phyloP scores from a whole-genome alignment of 345 rosid species.

The Eucalyptus globulus region DNA sequence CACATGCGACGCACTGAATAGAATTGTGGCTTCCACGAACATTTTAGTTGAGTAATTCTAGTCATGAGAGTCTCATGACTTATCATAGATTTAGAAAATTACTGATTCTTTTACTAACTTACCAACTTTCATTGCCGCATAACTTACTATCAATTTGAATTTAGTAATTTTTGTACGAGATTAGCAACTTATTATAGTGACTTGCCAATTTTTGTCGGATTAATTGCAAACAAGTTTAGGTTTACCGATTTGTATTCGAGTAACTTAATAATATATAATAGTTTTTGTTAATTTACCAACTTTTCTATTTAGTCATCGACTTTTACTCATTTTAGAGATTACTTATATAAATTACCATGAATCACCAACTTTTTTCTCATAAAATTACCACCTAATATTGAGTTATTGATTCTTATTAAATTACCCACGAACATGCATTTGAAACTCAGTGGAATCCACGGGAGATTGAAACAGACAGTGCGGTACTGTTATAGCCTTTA shows the following conservation, averaged over 20 bases:
- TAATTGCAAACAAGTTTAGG: not conserved
- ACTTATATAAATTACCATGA: not conserved
- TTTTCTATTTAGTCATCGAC: not conserved
- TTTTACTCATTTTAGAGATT: not conserved
- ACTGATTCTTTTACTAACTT: not conserved
- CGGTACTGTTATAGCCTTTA: not conserved
- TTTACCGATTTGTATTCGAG: accelerated
- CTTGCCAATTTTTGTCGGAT: not conserved
- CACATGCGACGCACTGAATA: not conserved
- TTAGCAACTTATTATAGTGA: not conserved
- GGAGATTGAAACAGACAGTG: constrained; percentile 1
- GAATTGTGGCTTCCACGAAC: not conserved
- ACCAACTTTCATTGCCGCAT: not conserved
- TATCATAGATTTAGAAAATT: not conserved
- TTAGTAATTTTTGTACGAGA: not conserved
- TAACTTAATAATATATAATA: not conserved
- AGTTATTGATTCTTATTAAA: not conserved
- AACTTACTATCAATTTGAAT: not conserved
- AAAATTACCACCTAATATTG: not conserved
- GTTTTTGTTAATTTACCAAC: not conserved
- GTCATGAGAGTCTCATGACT: not conserved
- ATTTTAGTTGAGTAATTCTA: not conserved
- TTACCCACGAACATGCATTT: not conserved
- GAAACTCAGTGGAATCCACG: constrained; percentile 6
- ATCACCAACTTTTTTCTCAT: not conserved